Conservation (phyloP, 306 rosid genomes). For the Cucumis hystrix region DNA sequence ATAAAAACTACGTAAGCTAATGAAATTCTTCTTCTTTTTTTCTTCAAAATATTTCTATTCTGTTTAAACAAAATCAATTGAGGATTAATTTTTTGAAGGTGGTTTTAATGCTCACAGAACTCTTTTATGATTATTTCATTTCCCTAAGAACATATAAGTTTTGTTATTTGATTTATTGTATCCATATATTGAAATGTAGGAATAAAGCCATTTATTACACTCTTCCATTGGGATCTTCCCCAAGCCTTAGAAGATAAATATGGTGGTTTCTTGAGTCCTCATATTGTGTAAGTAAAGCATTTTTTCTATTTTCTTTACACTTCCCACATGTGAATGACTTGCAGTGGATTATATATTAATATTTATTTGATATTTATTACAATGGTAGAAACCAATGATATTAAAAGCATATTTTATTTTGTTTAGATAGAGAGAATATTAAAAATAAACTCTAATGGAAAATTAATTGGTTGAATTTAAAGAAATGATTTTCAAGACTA, state of each 20-base stretch:
- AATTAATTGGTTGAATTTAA: not conserved
- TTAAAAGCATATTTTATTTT: no score
- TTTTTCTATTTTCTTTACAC: no score
- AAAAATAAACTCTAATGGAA: not conserved
- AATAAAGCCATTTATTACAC: not conserved
- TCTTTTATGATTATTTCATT: not conserved
- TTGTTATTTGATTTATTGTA: not conserved
- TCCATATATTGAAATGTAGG: not conserved
- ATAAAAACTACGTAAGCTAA: no score
- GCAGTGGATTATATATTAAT: no score
- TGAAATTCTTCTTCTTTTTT: no score
- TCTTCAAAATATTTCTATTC: no score
- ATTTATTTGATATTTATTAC: no score
- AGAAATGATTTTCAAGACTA: constrained; percentile 22
- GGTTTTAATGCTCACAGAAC: not conserved
- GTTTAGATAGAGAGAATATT: not conserved
- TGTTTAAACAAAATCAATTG: not conserved
- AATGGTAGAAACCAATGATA: no score
- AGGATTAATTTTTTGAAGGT: not conserved
- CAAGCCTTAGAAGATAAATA: constrained; percentile 1
- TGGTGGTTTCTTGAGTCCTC: not conserved
- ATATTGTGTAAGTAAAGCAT: not conserved
- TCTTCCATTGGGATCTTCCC: constrained; percentile 7
- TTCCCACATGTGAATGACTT: no score
- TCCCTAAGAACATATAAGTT: not conserved